Conservation (phyloP, 495 filamentous ascomycete genomes). For the Podospora pseudocomata region DNA sequence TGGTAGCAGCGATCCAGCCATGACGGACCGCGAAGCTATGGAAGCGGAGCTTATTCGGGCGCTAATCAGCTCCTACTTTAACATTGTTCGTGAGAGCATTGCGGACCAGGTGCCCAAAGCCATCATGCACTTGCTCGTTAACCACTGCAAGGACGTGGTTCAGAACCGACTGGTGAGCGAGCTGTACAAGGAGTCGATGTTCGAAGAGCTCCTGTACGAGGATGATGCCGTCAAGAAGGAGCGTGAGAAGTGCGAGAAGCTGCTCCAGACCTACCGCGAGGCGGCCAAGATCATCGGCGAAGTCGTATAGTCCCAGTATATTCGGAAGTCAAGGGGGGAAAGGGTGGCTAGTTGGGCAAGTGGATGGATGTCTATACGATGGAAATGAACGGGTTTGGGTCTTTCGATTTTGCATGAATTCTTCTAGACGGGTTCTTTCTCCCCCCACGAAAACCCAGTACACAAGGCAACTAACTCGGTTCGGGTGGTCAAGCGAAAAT, state of each 20-base stretch:
- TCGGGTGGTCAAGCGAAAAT: not conserved
- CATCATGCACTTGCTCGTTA: conserved; percentile 97
- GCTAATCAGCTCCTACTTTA: conserved; percentile 95
- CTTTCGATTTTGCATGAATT: conserved; percentile 5
- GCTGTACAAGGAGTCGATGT: conserved; percentile 90
- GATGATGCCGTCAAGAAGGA: conserved; percentile 96
- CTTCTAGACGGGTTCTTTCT: conserved; percentile 3
- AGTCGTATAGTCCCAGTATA: conserved; percentile 59
- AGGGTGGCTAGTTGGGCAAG: not conserved
- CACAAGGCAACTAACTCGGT: not conserved
- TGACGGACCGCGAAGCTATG: conserved; percentile 92
- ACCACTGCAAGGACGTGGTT: conserved; percentile 95
- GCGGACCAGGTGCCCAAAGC: conserved; percentile 98
- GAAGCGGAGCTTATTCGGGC: conserved; percentile 96
- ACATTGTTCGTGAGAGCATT: conserved; percentile 95
- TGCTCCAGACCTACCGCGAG: conserved; percentile 91
- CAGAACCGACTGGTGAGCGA: conserved; percentile 95
- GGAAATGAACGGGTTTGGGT: not conserved
- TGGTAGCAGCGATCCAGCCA: conserved; percentile 65
- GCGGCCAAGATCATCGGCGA: conserved; percentile 97
- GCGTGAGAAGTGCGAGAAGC: conserved; percentile 94
- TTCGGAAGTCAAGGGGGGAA: not conserved
- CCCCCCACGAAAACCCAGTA: not conserved
- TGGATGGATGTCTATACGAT: not conserved
- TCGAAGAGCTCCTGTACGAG: conserved; percentile 91